Conservation (phyloP, 208 protist genomes). For the Sergeia podlipaevii region DNA sequence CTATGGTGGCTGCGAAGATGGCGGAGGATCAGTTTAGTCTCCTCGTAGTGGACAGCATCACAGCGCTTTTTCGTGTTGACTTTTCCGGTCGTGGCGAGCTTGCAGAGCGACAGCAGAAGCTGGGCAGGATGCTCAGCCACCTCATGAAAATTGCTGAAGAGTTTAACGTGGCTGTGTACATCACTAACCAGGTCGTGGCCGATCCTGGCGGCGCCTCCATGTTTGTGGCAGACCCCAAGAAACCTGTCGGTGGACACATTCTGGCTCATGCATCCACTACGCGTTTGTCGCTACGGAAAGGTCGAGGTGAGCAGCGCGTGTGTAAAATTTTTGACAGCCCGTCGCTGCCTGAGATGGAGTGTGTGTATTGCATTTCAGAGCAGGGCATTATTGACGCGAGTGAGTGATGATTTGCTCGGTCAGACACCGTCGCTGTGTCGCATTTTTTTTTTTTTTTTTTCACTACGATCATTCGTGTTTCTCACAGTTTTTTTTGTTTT, state of each 20-base stretch:
- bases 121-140: slow-evolving; percentile 87
- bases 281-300: slow-evolving; percentile 94
- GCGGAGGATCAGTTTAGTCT: slow-evolving; percentile 90
- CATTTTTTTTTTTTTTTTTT: slow-evolving; percentile 9
- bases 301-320: slow-evolving; percentile 95
- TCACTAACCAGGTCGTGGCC: slow-evolving; percentile 99
- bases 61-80: slow-evolving; percentile 98
- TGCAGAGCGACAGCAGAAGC: slow-evolving; percentile 95
- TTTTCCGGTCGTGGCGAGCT: slow-evolving; percentile 97
- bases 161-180: slow-evolving; percentile 99
- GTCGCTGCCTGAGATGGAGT: slow-evolving; percentile 96
- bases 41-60: slow-evolving; percentile 98
- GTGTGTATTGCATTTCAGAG: slow-evolving; percentile 93
- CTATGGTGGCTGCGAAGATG: slow-evolving; percentile 90
- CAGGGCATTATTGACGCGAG: slow-evolving; percentile 95
- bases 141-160: slow-evolving; percentile 98
- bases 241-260: slow-evolving; percentile 97
- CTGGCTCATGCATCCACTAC: slow-evolving; percentile 98
- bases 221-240: slow-evolving; percentile 98
- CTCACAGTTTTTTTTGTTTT: slow-evolving; percentile 2
- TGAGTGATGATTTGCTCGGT: slow-evolving; percentile 59
- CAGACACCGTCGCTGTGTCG: neutral
- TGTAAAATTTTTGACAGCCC: slow-evolving; percentile 99
- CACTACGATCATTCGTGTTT: slow-evolving; percentile 8
- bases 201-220: slow-evolving; percentile 97